These are phyloP conservation scores for Phytophthora macrochlamydospora DNA, from an alignment of 352 stramenopile species.

Conservation along the genomic window DNA sequence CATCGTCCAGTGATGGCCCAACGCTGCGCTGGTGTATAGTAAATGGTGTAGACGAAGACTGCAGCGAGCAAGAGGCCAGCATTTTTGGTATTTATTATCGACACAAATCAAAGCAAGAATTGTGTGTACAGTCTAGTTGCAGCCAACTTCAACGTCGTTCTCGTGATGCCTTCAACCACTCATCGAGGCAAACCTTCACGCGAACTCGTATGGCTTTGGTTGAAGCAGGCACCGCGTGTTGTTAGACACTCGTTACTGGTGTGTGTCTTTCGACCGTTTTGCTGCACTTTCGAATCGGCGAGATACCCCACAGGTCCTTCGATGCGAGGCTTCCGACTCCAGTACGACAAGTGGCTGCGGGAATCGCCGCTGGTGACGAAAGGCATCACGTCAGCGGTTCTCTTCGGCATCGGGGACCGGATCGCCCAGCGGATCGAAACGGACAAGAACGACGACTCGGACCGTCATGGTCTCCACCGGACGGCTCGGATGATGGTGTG, in stretches of 20 bases:
- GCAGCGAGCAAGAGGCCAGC: conserved; percentile 13
- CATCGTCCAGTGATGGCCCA: conserved; percentile 30
- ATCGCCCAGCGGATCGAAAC: conserved; percentile 55
- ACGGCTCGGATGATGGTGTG: conserved; percentile 84
- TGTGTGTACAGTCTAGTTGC: neutral
- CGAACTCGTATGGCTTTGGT: conserved; percentile 1
- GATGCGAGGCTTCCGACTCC: conserved; percentile 49
- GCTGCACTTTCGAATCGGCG: conserved; percentile 22
- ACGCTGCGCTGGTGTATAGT: conserved; percentile 30
- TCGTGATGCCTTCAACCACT: conserved; percentile 28
- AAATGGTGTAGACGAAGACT: conserved; percentile 22
- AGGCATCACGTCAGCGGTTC: conserved; percentile 59
- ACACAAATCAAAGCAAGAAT: neutral
- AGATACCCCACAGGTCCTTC: neutral
- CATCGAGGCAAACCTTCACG: conserved; percentile 14
- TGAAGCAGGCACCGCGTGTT: neutral
- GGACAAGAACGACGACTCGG: conserved; percentile 5
- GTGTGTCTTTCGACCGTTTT: too few species aligned
- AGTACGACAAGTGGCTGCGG: conserved; percentile 63
- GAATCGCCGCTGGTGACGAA: conserved; percentile 70
- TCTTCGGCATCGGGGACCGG: conserved; percentile 75
- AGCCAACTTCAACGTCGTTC: conserved; percentile 16
- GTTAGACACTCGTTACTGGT: neutral
- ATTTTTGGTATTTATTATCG: conserved; percentile 43
- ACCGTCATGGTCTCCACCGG: conserved; percentile 26